Conservation (phyloP, 768 basidiomycete species). For the Cyathus striatus region DNA sequence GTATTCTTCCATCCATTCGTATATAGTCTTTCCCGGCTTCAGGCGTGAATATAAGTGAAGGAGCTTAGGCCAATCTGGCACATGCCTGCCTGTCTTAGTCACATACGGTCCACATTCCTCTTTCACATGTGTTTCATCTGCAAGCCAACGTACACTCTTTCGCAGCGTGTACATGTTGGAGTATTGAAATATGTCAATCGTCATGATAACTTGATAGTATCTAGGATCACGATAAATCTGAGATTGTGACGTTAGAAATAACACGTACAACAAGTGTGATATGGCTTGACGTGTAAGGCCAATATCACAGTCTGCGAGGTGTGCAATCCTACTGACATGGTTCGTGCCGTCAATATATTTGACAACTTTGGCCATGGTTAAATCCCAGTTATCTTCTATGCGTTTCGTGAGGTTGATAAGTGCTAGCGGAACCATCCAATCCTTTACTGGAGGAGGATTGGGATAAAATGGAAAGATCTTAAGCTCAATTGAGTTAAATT, state of each 20-base stretch:
- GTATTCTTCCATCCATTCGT: constrained; percentile 83
- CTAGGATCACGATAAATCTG: constrained; percentile 30
- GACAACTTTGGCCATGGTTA: constrained; percentile 70
- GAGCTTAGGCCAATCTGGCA: constrained; percentile 85
- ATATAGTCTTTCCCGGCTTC: constrained; percentile 75
- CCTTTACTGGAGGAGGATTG: constrained; percentile 83
- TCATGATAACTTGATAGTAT: constrained; percentile 96
- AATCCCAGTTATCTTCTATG: constrained; percentile 91
- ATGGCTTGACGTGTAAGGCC: constrained; percentile 81
- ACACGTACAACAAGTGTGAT: constrained; percentile 80
- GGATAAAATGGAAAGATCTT: constrained; percentile 97
- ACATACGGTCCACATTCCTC: constrained; percentile 93
- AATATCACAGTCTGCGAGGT: constrained; percentile 85
- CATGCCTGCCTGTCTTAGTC: constrained; percentile 60
- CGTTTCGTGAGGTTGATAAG: constrained; percentile 79
- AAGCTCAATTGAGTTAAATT: constrained; percentile 91
- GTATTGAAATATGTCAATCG: constrained; percentile 95
- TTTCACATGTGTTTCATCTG: constrained; percentile 77
- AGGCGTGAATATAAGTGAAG: constrained; percentile 84
- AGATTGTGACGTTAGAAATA: too few species aligned
- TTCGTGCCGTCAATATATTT: constrained; percentile 86
- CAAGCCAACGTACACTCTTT: constrained; percentile 83
- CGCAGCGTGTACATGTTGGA: constrained; percentile 95
- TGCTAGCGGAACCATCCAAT: constrained; percentile 95
- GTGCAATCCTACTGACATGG: constrained; percentile 86